Conservation (phyloP, 192 early-diverging fungal species). For the Radiomyces spectabilis region DNA sequence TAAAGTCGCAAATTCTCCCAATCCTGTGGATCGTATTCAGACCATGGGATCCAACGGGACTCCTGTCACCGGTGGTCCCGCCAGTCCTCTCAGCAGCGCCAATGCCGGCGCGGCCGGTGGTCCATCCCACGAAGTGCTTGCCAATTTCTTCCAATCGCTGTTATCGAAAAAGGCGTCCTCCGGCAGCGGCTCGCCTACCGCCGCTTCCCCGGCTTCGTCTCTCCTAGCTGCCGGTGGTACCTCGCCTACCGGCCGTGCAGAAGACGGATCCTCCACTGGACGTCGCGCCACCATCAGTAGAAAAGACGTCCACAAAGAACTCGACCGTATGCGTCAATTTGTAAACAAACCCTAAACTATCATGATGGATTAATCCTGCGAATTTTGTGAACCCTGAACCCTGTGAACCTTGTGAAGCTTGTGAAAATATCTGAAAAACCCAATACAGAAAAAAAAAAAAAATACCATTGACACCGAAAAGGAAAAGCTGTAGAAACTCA, state of each 20-base stretch:
- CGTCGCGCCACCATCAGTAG: conserved; percentile 11
- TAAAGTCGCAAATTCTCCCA: too few species aligned
- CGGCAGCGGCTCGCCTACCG: conserved; percentile 5
- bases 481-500: too few species aligned
- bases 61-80: too few species aligned
- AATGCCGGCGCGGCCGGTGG: conserved; percentile 2
- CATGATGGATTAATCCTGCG: too few species aligned
- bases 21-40: too few species aligned
- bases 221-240: neutral
- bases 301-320: conserved; percentile 27
- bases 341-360: conserved; percentile 7
- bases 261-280: conserved; percentile 4
- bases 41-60: too few species aligned
- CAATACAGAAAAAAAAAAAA: too few species aligned
- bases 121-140: conserved; percentile 64
- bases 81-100: neutral
- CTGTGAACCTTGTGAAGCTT: too few species aligned
- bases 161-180: conserved; percentile 47
- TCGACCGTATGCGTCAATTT: conserved; percentile 23
- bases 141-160: conserved; percentile 88
- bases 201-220: conserved; percentile 4
- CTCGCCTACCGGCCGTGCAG: neutral
- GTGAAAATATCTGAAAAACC: too few species aligned
- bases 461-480: too few species aligned
- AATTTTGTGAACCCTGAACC: too few species aligned